Conservation (phyloP, 2,329 filamentous ascomycete genomes). For the Phaeoacremonium minimum region DNA sequence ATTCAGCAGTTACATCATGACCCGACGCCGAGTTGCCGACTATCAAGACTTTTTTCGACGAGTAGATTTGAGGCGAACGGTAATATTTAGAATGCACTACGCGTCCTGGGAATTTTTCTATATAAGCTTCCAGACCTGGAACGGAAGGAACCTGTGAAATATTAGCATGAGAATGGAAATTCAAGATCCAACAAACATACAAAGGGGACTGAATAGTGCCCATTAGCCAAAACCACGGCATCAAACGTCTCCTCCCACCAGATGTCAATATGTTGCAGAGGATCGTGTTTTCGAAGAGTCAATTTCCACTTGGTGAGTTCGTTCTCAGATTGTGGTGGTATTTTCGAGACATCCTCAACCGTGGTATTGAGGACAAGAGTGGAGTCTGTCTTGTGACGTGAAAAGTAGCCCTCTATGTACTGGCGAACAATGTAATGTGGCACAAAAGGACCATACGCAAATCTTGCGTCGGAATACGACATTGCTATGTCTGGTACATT, state of each 20-base stretch:
- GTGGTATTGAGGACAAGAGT: constrained; percentile 45
- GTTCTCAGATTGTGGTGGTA: constrained; percentile 11
- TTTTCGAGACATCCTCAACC: constrained; percentile 40
- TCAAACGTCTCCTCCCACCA: constrained; percentile 52
- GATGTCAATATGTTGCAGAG: constrained; percentile 34
- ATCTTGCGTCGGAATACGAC: constrained; percentile 48
- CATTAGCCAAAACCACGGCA: constrained; percentile 36
- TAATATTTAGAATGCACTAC: constrained; percentile 42
- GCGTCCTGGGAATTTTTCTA: constrained; percentile 29
- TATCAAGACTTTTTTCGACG: constrained; percentile 27
- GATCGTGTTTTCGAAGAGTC: constrained; percentile 41
- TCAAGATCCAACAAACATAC: no score
- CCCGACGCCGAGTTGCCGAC: constrained; percentile 41
- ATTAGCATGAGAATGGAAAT: no score
- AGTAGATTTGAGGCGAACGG: constrained; percentile 28
- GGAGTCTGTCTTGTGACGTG: constrained; percentile 39
- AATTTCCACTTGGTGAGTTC: constrained; percentile 35
- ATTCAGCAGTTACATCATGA: constrained; percentile 30
- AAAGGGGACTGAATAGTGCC: constrained; percentile 38
- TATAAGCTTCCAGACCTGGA: constrained; percentile 34
- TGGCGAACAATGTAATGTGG: constrained; percentile 51
- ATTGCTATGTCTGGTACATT: constrained; percentile 54
- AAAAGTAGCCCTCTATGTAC: constrained; percentile 53
- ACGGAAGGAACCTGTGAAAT: constrained; percentile 42
- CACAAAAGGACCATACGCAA: constrained; percentile 51